Conservation (phyloP, 2,329 filamentous ascomycete species). For the Pseudogymnoascus sp. region DNA sequence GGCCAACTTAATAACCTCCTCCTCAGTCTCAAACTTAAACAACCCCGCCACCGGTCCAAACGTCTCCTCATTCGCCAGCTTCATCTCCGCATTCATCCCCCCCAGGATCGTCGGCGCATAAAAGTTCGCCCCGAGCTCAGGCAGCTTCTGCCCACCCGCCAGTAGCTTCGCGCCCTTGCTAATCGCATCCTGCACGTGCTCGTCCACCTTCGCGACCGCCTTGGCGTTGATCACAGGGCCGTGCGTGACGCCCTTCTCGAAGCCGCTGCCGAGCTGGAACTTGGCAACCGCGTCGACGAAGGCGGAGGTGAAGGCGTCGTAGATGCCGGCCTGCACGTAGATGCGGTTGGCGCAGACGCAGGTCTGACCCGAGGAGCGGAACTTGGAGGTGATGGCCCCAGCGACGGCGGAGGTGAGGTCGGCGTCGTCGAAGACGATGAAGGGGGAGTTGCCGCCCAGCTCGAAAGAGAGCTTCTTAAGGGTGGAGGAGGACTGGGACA, state of each 20-base stretch:
- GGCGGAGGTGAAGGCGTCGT: constrained; percentile 64
- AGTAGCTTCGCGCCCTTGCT: constrained; percentile 70
- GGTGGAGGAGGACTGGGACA: constrained; percentile 81
- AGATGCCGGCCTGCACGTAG: constrained; percentile 71
- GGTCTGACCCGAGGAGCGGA: constrained; percentile 90
- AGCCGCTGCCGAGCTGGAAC: constrained; percentile 73
- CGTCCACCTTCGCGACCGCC: constrained; percentile 71
- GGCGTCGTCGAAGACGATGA: constrained; percentile 95
- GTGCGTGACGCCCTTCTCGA: constrained; percentile 64
- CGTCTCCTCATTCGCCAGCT: constrained; percentile 79
- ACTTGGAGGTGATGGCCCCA: constrained; percentile 81
- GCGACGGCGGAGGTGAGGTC: constrained; percentile 79
- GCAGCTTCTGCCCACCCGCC: constrained; percentile 66
- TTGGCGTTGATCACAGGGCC: constrained; percentile 81
- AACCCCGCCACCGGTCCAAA: constrained; percentile 91
- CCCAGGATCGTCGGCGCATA: constrained; percentile 85
- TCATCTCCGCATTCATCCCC: constrained; percentile 81
- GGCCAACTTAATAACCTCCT: constrained; percentile 77
- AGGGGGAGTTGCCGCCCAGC: constrained; percentile 89
- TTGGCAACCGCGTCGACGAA: constrained; percentile 65
- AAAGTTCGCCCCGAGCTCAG: constrained; percentile 76
- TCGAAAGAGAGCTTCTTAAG: constrained; percentile 81
- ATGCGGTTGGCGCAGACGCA: constrained; percentile 87
- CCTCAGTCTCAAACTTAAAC: constrained; percentile 83
- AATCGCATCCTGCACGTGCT: constrained; percentile 73